These are phyloP conservation scores for Trichothecium sympodiale DNA, from an alignment of 2,329 filamentous ascomycete genomes.

Conservation along the genomic window DNA sequence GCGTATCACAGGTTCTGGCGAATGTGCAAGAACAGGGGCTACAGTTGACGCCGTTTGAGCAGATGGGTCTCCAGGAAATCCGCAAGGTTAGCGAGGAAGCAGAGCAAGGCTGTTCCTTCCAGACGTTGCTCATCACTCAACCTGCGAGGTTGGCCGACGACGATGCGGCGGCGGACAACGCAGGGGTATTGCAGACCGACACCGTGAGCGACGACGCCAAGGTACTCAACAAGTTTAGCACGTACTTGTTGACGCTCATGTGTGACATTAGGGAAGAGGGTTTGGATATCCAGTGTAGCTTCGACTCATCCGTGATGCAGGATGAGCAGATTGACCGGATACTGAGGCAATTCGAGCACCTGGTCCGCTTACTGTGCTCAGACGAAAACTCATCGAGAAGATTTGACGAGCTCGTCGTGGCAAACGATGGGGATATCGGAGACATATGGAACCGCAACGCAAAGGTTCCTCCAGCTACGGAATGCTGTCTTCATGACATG, in stretches of 20 bases:
- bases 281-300: not conserved
- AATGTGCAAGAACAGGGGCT: conserved; percentile 8
- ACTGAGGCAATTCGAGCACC: too few species aligned
- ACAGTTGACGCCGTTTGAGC: conserved; percentile 7
- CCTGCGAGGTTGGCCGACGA: too few species aligned
- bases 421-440: conserved; percentile 1
- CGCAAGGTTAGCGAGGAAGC: conserved; percentile 7
- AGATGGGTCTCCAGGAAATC: conserved; percentile 10
- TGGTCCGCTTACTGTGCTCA: too few species aligned
- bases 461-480: conserved; percentile 3
- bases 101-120: conserved; percentile 7
- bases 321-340: not conserved
- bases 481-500: conserved; percentile 11
- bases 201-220: too few species aligned
- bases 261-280: too few species aligned
- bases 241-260: not conserved
- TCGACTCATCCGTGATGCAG: not conserved
- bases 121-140: conserved; percentile 7
- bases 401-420: not conserved
- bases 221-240: too few species aligned
- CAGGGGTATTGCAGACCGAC: too few species aligned
- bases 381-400: not conserved
- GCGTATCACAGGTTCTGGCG: conserved; percentile 29
- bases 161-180: too few species aligned
- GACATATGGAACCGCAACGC: conserved; percentile 10